Percentiles rank a stretch among this genome's conserved stretches.
These are phyloP conservation scores for Colletotrichum karsti DNA, from an alignment of 2,329 filamentous ascomycete genomes.

Conservation along the genomic window DNA sequence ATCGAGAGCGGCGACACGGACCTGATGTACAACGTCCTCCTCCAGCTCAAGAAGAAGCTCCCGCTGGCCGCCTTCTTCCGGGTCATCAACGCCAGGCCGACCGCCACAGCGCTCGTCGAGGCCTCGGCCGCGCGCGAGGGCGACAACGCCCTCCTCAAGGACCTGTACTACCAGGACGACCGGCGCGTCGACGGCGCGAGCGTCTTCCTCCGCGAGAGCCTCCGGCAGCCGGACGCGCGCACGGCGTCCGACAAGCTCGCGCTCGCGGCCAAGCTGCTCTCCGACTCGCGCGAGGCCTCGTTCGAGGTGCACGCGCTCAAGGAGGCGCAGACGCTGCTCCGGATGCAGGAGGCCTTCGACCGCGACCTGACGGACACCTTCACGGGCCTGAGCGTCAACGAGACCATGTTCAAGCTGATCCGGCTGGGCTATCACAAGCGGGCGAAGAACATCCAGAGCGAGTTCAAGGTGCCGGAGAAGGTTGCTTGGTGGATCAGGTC, in stretches of 20 bases:
- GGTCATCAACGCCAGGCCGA: constrained; percentile 83
- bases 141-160: constrained; percentile 87
- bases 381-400: constrained; percentile 85
- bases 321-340: constrained; percentile 81
- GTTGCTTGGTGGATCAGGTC: constrained; percentile 85
- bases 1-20: constrained; percentile 96
- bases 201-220: constrained; percentile 85
- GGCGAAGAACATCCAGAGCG: constrained; percentile 86
- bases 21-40: constrained; percentile 86
- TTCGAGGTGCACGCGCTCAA: constrained; percentile 80
- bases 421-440: constrained; percentile 83
- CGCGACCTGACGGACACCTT: constrained; percentile 82
- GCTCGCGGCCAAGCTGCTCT: constrained; percentile 83
- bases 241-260: constrained; percentile 86
- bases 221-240: constrained; percentile 75
- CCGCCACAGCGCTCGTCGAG: constrained; percentile 90
- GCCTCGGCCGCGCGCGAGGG: constrained; percentile 74
- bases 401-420: constrained; percentile 91
- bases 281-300: constrained; percentile 81
- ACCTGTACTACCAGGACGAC: constrained; percentile 97
- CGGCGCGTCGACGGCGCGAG: constrained; percentile 87
- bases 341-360: constrained; percentile 88
- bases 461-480: constrained; percentile 94
- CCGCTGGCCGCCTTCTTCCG: constrained; percentile 93
- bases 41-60: constrained; percentile 89